Evolutionary conservation across 179 eudicot genomes (phyloP).

Genomic region (Carnegiea gigantea): DNA sequence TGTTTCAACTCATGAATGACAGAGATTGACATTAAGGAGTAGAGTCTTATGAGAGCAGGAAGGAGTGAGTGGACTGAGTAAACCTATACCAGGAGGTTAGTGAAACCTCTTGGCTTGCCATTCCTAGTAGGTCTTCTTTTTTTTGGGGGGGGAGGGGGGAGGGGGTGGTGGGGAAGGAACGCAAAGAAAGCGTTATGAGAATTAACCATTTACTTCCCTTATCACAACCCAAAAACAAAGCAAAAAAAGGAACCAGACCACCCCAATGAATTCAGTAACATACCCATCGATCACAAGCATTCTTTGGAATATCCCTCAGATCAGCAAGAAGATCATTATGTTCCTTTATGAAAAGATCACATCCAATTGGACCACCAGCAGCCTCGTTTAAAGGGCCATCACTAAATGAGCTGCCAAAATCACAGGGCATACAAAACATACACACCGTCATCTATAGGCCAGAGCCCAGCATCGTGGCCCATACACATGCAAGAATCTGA

Average conservation of each 20-base stretch:
- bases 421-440: neutral
- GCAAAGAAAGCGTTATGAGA: too few species aligned
- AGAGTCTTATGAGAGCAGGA: neutral
- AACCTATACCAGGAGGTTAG: neutral
- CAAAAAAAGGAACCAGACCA: neutral
- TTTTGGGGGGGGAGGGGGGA: too few species aligned
- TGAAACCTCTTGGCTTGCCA: neutral
- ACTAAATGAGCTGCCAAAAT: slow-evolving; percentile 61
- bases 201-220: neutral
- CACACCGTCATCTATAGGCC: slow-evolving; percentile 3
- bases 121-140: too few species aligned
- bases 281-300: slow-evolving; percentile 90
- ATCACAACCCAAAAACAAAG: neutral
- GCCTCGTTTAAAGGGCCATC: slow-evolving; percentile 69
- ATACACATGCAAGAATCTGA: neutral
- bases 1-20: neutral
- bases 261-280: slow-evolving; percentile 21
- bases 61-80: neutral
- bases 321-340: slow-evolving; percentile 84
- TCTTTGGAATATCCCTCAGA: slow-evolving; percentile 86
- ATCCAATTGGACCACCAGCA: slow-evolving; percentile 58
- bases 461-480: neutral
- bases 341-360: slow-evolving; percentile 80
- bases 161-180: too few species aligned
- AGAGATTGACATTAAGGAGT: neutral